A percentile compares a stretch with the other conserved stretches of the same genome.
phyloP scores from a whole-genome alignment of 2,329 filamentous ascomycete species.

The Biscogniauxia sp. region DNA sequence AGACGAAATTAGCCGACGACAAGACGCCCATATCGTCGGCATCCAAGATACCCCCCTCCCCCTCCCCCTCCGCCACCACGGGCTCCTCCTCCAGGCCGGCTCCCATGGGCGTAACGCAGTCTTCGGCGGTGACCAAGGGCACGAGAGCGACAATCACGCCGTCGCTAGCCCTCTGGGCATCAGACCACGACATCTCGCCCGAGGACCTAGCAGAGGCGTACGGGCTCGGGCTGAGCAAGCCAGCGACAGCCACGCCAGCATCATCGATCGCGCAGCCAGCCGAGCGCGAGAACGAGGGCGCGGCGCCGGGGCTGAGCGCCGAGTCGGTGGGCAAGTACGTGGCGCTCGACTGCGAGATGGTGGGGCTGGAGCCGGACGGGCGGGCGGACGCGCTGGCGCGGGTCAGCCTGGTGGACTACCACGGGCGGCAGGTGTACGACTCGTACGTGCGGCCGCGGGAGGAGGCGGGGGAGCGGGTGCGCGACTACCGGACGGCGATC shows the following conservation, averaged over 20 bases:
- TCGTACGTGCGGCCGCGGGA: constrained; percentile 80
- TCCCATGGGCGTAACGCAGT: constrained; percentile 57
- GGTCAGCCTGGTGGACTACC: constrained; percentile 89
- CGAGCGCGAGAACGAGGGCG: constrained; percentile 59
- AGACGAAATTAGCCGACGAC: no score
- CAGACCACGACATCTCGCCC: constrained; percentile 59
- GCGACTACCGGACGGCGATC: constrained; percentile 85
- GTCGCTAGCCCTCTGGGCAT: constrained; percentile 58
- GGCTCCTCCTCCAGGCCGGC: constrained; percentile 27
- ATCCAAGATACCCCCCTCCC: background rate
- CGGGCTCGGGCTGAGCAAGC: constrained; percentile 46
- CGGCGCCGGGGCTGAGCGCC: constrained; percentile 49
- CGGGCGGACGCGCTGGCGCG: constrained; percentile 77
- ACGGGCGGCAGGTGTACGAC: constrained; percentile 90
- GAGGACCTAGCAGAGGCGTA: constrained; percentile 63
- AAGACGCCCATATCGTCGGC: constrained; percentile 9
- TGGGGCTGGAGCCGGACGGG: constrained; percentile 73
- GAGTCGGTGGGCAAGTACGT: constrained; percentile 84
- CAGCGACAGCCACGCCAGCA: constrained; percentile 21
- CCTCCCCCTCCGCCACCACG: no score
- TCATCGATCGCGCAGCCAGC: constrained; percentile 9
- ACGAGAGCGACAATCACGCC: constrained; percentile 44
- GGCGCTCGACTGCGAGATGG: constrained; percentile 97
- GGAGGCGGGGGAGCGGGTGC: constrained; percentile 71
- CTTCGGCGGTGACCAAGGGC: constrained; percentile 42